These are phyloP conservation scores for Candida sanyaensis DNA, from an alignment of 1,139 yeast genomes.

Conservation along the genomic window DNA sequence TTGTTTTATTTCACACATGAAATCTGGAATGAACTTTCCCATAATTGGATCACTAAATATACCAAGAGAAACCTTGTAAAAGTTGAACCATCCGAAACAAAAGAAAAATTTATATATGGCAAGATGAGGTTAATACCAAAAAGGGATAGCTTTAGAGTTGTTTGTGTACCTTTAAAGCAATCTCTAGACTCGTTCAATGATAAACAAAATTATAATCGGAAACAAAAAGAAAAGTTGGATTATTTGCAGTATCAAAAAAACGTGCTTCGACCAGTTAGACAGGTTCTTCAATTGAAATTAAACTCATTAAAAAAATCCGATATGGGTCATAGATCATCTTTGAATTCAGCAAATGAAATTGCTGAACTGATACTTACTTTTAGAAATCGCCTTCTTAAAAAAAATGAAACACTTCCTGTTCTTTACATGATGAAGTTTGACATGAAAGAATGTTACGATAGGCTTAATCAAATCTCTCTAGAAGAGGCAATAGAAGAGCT, in stretches of 20 bases:
- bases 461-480: slow-evolving; percentile 57
- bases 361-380: slow-evolving; percentile 19
- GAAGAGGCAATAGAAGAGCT: slow-evolving; percentile 28
- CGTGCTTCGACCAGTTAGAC: slow-evolving; percentile 25
- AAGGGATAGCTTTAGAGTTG: slow-evolving; percentile 53
- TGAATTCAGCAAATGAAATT: slow-evolving; percentile 30
- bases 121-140: slow-evolving; percentile 57
- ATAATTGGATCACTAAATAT: slow-evolving; percentile 43
- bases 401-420: slow-evolving; percentile 28
- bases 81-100: slow-evolving; percentile 5
- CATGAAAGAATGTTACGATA: slow-evolving; percentile 77
- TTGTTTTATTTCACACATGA: slow-evolving; percentile 57
- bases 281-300: slow-evolving; percentile 15
- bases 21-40: slow-evolving; percentile 54
- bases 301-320: slow-evolving; percentile 17
- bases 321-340: slow-evolving; percentile 13
- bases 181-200: slow-evolving; percentile 14
- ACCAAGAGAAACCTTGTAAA: slow-evolving; percentile 28
- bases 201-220: slow-evolving; percentile 5
- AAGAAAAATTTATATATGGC: slow-evolving; percentile 31
- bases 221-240: slow-evolving; percentile 16
- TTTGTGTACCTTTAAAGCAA: slow-evolving; percentile 53
- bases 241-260: slow-evolving; percentile 19
- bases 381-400: slow-evolving; percentile 17
- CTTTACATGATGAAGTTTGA: slow-evolving; percentile 72